phyloP scores from a whole-genome alignment of 768 basidiomycete genomes.

The Favolaschia claudopus region DNA sequence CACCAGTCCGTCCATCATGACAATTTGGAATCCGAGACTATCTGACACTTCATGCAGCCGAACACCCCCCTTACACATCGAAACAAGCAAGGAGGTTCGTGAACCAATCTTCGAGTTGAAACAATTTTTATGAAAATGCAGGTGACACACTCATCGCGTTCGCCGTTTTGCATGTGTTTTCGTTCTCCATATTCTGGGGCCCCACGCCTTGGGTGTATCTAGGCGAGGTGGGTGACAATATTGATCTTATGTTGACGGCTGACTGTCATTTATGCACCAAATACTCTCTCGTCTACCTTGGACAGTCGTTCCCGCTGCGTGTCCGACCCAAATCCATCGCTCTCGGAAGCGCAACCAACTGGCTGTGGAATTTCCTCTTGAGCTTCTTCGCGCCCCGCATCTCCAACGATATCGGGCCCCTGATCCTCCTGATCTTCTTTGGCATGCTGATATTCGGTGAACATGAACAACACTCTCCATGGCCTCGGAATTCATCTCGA shows the following conservation, averaged over 20 bases:
- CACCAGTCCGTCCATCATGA: conserved; percentile 42
- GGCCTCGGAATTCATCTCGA: neutral
- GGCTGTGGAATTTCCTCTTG: conserved; percentile 81
- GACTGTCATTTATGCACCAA: no score
- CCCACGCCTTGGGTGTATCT: conserved; percentile 64
- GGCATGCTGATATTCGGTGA: conserved; percentile 72
- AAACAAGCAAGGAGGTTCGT: conserved; percentile 60
- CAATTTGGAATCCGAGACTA: neutral
- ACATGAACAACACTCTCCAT: neutral
- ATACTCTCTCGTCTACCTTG: conserved; percentile 82
- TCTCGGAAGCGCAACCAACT: conserved; percentile 69
- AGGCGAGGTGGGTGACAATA: no score
- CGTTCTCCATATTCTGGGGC: conserved; percentile 80
- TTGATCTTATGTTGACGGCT: no score
- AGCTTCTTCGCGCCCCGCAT: conserved; percentile 78
- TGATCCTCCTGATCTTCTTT: conserved; percentile 81
- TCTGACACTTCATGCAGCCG: conserved; percentile 3
- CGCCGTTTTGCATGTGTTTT: conserved; percentile 78
- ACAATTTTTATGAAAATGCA: conserved; percentile 19
- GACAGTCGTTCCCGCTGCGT: conserved; percentile 83
- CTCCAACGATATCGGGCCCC: conserved; percentile 69
- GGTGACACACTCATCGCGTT: conserved; percentile 77
- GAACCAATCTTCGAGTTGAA: neutral
- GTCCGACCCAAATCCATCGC: conserved; percentile 83
- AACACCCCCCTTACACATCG: conserved; percentile 62